Evolutionary conservation across 345 rosid species (phyloP).

Genomic region (Gossypium longicalyx): DNA sequence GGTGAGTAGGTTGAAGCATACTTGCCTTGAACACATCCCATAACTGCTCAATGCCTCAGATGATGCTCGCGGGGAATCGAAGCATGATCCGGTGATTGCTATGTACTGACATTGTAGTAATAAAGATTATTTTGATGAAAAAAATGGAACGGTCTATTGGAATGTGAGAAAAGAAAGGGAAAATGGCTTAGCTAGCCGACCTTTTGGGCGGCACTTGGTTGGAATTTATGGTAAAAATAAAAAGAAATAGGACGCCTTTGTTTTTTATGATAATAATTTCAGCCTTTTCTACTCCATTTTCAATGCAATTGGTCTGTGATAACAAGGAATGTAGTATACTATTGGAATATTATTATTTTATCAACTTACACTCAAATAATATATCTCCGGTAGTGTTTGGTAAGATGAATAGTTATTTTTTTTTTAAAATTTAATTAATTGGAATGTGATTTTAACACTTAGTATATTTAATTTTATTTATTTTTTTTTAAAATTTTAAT

Average conservation of each 20-base stretch:
- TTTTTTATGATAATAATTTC: background rate
- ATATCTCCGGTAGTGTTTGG: too few relatives aligned
- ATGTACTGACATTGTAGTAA: conserved; percentile 12
- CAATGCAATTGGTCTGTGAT: conserved; percentile 19
- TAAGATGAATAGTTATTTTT: too few relatives aligned
- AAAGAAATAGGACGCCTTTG: background rate
- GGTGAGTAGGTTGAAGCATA: conserved; percentile 19
- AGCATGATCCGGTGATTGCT: conserved; percentile 8
- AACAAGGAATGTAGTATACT: conserved; percentile 8
- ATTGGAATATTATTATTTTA: too few relatives aligned
- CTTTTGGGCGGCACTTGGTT: conserved; percentile 33
- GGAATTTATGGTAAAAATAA: conserved; percentile 27
- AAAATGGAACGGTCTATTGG: background rate
- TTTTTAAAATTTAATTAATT: too few relatives aligned
- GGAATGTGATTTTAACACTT: too few relatives aligned
- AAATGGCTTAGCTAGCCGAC: conserved; percentile 18
- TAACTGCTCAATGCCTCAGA: conserved; percentile 14
- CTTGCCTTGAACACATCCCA: conserved; percentile 45
- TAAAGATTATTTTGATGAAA: background rate
- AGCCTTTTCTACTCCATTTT: conserved; percentile 21
- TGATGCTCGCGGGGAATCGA: background rate
- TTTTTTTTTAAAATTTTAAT: too few relatives aligned
- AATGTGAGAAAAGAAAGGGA: background rate
- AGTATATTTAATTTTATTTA: too few relatives aligned
- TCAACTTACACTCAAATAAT: too few relatives aligned